Evolutionary conservation across 179 eudicot genomes (phyloP).

Genomic region (Pouteria campechiana): DNA sequence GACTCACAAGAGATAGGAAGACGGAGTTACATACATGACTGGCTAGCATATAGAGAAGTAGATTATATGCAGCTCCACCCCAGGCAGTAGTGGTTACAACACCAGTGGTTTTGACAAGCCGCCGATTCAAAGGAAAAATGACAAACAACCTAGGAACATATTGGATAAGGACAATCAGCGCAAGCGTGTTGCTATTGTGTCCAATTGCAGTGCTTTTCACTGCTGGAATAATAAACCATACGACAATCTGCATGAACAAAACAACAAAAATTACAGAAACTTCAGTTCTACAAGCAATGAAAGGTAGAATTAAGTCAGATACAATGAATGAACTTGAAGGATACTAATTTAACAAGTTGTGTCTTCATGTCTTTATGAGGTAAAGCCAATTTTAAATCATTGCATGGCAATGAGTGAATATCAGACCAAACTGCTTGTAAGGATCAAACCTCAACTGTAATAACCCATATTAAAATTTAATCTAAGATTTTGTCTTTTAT

Average conservation of each 20-base stretch:
- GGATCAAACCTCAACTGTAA: too few relatives aligned
- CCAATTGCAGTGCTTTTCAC: constrained; percentile 22
- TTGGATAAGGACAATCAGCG: constrained; percentile 58
- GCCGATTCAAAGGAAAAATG: constrained; percentile 61
- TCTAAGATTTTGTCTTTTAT: too few relatives aligned
- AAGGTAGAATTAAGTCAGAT: neutral
- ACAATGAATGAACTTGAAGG: neutral
- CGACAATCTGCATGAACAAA: constrained; percentile 42
- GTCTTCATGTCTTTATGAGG: too few relatives aligned
- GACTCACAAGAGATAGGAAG: neutral
- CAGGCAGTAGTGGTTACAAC: constrained; percentile 71
- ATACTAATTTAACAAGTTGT: too few relatives aligned
- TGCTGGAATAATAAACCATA: constrained; percentile 61
- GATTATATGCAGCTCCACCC: constrained; percentile 83
- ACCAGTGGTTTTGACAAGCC: constrained; percentile 68
- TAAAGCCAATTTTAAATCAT: too few relatives aligned
- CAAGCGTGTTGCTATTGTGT: constrained; percentile 42
- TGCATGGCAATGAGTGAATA: too few relatives aligned
- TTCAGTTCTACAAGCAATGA: neutral
- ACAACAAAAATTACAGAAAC: neutral
- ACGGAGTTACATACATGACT: constrained; percentile 48
- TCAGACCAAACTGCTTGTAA: too few relatives aligned
- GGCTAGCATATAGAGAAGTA: constrained; percentile 65
- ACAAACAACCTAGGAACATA: constrained; percentile 65
- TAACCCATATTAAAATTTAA: too few relatives aligned